phyloP scores from a whole-genome alignment of 2,329 filamentous ascomycete species.

The Sporothrix dimorphospora region DNA sequence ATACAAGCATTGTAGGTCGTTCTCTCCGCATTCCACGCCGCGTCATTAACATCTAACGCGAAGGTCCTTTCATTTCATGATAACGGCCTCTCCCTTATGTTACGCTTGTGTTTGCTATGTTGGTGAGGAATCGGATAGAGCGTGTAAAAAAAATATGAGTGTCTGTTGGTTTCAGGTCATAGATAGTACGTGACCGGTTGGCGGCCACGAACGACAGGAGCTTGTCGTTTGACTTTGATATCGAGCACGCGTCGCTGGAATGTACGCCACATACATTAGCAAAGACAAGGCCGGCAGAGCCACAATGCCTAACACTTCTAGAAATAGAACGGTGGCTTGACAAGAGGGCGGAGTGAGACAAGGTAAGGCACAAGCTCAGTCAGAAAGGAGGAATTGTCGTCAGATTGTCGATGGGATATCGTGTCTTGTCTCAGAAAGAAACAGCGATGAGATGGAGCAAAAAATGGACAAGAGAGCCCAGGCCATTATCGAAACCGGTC shows the following conservation, averaged over 20 bases:
- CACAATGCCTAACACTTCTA: not conserved
- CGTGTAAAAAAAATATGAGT: not conserved
- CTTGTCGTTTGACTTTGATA: not conserved
- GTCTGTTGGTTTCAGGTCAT: not conserved
- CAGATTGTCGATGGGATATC: not conserved
- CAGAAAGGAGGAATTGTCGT: not conserved
- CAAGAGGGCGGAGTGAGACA: not conserved
- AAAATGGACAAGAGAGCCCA: too few species aligned
- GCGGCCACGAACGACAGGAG: not conserved
- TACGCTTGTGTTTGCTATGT: not conserved
- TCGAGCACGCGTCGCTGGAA: constrained; percentile 1
- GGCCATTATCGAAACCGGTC: not conserved
- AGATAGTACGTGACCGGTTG: too few species aligned
- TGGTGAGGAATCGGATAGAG: not conserved
- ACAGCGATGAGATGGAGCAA: not conserved
- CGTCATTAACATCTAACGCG: not conserved
- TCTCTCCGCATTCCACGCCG: constrained; percentile 1
- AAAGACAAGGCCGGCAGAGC: not conserved
- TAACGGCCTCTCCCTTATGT: not conserved
- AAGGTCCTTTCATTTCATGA: constrained; percentile 6
- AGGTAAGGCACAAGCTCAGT: not conserved
- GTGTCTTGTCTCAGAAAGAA: constrained; percentile 1
- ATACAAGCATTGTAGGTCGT: not conserved
- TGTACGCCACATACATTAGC: not conserved
- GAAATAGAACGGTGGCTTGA: not conserved